phyloP scores from a whole-genome alignment of 2,329 filamentous ascomycete species.

The Lachnellula willkommii region DNA sequence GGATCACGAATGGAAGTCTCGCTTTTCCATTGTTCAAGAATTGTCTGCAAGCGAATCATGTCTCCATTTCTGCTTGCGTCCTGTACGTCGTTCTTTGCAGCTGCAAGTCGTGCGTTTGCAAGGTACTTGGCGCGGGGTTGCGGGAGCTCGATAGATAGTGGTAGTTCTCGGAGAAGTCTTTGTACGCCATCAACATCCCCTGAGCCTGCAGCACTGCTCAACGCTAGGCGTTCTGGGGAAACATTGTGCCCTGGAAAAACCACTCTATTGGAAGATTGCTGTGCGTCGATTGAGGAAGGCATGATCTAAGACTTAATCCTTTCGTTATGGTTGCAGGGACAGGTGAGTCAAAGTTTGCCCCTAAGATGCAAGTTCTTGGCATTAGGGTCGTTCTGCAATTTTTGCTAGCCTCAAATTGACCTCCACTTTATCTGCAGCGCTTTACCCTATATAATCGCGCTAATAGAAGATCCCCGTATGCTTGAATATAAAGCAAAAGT shows the following conservation, averaged over 20 bases:
- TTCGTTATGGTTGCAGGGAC: too few species aligned
- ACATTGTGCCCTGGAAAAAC: neutral
- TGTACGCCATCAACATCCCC: neutral
- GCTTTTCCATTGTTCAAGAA: neutral
- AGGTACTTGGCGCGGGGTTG: conserved; percentile 1
- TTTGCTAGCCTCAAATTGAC: too few species aligned
- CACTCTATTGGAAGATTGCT: too few species aligned
- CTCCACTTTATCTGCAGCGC: too few species aligned
- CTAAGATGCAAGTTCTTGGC: too few species aligned
- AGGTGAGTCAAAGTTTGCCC: too few species aligned
- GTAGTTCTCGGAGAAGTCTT: neutral
- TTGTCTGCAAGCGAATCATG: neutral
- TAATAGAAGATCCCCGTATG: too few species aligned
- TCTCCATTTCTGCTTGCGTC: conserved; percentile 1
- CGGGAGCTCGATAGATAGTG: neutral
- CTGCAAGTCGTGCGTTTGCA: neutral
- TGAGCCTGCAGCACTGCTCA: neutral
- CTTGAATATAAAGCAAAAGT: too few species aligned
- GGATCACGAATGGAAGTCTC: neutral
- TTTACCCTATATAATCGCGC: too few species aligned
- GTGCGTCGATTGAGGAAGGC: too few species aligned
- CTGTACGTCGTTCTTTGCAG: neutral
- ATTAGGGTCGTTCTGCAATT: too few species aligned
- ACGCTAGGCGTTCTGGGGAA: neutral
- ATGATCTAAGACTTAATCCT: too few species aligned